These are phyloP conservation scores for Euphorbia schlechtendalii DNA, from an alignment of 441 rosid genomes.

Conservation along the genomic window DNA sequence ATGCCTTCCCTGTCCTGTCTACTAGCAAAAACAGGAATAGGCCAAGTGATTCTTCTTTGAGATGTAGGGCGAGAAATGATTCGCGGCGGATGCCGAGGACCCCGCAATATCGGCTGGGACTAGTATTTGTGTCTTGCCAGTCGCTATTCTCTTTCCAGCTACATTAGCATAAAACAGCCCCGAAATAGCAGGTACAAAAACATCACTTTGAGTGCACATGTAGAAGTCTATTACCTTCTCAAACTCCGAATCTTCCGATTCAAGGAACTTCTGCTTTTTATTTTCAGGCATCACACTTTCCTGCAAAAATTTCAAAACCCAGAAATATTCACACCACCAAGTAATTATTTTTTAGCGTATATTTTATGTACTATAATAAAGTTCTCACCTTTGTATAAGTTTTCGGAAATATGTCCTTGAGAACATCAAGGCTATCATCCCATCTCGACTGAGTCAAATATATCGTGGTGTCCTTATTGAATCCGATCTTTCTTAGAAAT, in stretches of 20 bases:
- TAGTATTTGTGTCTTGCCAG: slow-evolving; percentile 74
- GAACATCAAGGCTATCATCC: slow-evolving; percentile 73
- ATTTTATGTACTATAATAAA: not conserved
- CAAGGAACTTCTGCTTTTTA: slow-evolving; percentile 61
- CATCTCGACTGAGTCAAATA: slow-evolving; percentile 92
- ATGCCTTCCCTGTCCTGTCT: slow-evolving; percentile 2
- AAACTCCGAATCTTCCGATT: slow-evolving; percentile 60
- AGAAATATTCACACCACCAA: slow-evolving; percentile 5
- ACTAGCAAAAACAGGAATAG: slow-evolving; percentile 82
- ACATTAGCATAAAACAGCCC: slow-evolving; percentile 91
- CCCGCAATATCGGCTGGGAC: slow-evolving; percentile 73
- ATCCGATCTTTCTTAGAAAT: slow-evolving; percentile 86
- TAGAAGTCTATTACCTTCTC: slow-evolving; percentile 89
- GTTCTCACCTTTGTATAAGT: slow-evolving; percentile 77
- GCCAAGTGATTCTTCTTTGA: slow-evolving; percentile 93
- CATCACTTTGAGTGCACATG: slow-evolving; percentile 71
- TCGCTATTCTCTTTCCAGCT: slow-evolving; percentile 86
- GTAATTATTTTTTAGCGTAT: not conserved
- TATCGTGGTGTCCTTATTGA: slow-evolving; percentile 58
- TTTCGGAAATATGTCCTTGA: slow-evolving; percentile 82
- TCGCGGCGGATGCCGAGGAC: slow-evolving; percentile 42
- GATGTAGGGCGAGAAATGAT: slow-evolving; percentile 73
- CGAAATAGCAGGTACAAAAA: slow-evolving; percentile 89
- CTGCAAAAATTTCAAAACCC: slow-evolving; percentile 37
- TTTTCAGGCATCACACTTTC: slow-evolving; percentile 81